These are phyloP conservation scores for Aspergillus egyptiacus DNA, from an alignment of 495 filamentous ascomycete species.

Conservation along the genomic window DNA sequence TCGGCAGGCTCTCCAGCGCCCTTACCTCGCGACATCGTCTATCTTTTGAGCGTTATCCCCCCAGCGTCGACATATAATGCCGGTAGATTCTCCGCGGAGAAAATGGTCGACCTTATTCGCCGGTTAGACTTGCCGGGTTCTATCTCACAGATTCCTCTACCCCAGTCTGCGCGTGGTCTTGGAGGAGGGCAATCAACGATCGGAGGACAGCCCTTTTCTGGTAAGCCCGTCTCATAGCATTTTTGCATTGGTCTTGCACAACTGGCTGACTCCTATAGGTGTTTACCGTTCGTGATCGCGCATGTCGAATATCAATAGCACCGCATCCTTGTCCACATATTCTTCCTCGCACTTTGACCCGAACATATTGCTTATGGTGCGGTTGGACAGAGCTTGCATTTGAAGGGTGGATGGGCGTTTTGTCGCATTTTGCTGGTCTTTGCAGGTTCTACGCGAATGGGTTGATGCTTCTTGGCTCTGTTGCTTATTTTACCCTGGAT, in stretches of 20 bases:
- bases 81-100: constrained; percentile 60
- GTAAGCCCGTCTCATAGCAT: constrained; percentile 23
- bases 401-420: constrained; percentile 24
- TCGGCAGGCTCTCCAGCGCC: constrained; percentile 42
- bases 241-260: background rate
- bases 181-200: constrained; percentile 22
- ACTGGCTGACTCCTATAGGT: constrained; percentile 20
- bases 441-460: background rate
- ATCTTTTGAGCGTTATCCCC: constrained; percentile 79
- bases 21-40: constrained; percentile 73
- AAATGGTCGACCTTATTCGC: constrained; percentile 67
- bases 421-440: constrained; percentile 3
- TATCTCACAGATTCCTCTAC: constrained; percentile 40
- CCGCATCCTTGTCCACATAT: background rate
- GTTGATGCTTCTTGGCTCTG: background rate
- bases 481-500: background rate
- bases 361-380: constrained; percentile 14
- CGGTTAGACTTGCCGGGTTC: constrained; percentile 58
- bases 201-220: constrained; percentile 26
- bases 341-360: background rate
- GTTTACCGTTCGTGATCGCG: constrained; percentile 26
- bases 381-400: constrained; percentile 20
- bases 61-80: constrained; percentile 63
- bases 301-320: background rate
- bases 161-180: constrained; percentile 30